Evolutionary conservation across 306 rosid species (phyloP).

Genomic region (Cicer cuneatum): DNA sequence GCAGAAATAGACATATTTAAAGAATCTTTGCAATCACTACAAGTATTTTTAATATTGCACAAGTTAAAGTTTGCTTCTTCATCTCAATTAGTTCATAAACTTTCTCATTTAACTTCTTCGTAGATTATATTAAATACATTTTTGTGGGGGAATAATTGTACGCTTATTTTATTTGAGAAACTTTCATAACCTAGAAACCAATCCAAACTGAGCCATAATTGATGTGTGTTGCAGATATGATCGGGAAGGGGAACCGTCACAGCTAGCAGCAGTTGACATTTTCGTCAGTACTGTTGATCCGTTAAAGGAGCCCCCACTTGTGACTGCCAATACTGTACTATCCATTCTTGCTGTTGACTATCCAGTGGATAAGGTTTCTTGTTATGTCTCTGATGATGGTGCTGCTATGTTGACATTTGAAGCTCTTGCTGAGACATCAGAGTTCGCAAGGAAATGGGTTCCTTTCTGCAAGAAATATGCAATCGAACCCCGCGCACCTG

Average conservation of each 20-base stretch:
- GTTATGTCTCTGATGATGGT: constrained; percentile 99
- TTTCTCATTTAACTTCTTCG: neutral
- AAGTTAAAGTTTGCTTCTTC: neutral
- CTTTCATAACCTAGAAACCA: neutral
- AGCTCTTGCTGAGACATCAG: constrained; percentile 91
- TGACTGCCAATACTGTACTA: constrained; percentile 93
- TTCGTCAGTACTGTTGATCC: constrained; percentile 99
- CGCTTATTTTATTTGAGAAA: neutral
- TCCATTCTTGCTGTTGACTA: constrained; percentile 97
- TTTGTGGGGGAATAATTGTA: neutral
- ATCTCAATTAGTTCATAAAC: neutral
- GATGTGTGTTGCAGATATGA: constrained; percentile 75
- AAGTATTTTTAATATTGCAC: neutral
- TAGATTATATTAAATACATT: neutral
- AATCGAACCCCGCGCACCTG: constrained; percentile 98
- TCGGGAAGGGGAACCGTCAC: constrained; percentile 91
- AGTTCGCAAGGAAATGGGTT: constrained; percentile 94
- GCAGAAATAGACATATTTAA: neutral
- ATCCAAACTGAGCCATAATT: constrained; percentile 8
- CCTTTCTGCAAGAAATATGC: constrained; percentile 83
- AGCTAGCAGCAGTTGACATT: constrained; percentile 94
- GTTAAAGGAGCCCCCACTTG: constrained; percentile 95
- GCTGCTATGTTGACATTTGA: constrained; percentile 99
- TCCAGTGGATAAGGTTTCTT: constrained; percentile 96
- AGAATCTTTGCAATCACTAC: neutral